Percentiles rank a stretch among this genome's conserved stretches.
Evolutionary conservation across 108 stramenopile genomes (phyloP).

Genomic region (Epithemia pelagica): DNA sequence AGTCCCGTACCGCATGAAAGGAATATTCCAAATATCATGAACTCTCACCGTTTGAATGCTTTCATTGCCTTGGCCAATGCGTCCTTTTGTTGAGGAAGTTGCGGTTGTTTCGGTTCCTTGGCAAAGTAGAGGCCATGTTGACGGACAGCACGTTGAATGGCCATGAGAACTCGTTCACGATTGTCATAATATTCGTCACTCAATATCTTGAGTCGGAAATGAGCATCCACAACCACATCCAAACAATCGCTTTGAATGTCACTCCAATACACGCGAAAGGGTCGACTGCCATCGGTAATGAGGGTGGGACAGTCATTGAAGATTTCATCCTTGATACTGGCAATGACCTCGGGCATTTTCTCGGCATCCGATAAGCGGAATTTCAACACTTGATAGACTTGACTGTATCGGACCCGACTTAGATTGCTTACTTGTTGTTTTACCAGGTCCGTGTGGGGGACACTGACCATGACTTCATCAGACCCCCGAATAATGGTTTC

Average conservation of each 20-base stretch:
- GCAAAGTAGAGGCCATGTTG: constrained; percentile 22
- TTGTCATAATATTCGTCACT: constrained; percentile 56
- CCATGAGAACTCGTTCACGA: constrained; percentile 47
- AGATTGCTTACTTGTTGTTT: constrained; percentile 51
- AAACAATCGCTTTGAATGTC: constrained; percentile 38
- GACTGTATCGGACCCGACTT: constrained; percentile 38
- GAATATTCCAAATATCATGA: too few species aligned
- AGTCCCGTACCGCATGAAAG: too few species aligned
- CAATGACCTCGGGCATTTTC: constrained; percentile 42
- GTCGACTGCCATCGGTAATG: constrained; percentile 55
- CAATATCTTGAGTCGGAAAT: constrained; percentile 44
- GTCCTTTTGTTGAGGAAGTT: too few species aligned
- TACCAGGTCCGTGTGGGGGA: constrained; percentile 38
- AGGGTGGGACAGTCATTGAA: constrained; percentile 38
- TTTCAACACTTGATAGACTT: constrained; percentile 53
- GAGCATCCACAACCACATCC: constrained; percentile 54
- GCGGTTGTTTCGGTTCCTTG: not conserved
- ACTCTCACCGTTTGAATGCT: too few species aligned
- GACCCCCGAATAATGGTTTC: constrained; percentile 21
- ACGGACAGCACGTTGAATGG: constrained; percentile 56
- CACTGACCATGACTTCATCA: constrained; percentile 32
- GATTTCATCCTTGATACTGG: constrained; percentile 62
- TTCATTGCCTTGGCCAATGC: too few species aligned
- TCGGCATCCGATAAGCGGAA: constrained; percentile 43
- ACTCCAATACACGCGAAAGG: constrained; percentile 52